Evolutionary conservation across 208 protist species (phyloP), one percentile per base, ranked within the genome.

Genomic region (Phytomonas sp.): DNA sequence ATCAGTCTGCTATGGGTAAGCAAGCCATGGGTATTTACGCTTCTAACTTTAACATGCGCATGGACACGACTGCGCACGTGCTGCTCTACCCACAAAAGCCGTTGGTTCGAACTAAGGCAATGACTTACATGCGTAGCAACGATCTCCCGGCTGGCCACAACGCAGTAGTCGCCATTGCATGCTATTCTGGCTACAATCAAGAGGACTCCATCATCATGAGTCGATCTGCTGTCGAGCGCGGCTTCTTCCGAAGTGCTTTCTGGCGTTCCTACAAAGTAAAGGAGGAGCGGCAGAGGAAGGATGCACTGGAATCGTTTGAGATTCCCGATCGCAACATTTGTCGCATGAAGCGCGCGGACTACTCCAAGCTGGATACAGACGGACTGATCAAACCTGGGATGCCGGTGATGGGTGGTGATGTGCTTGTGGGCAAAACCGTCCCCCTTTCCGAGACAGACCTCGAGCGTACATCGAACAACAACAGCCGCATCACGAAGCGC

Each of bases 1-100:
- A 99, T 79, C 99, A 99, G 91, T 99, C 98, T 75, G 98, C 99
- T 70, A 99, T 99, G 99, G 99, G 99, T 74, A 99, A 99, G 80
- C 98, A 99, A 81, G 98, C 98, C 13, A 97, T 99, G 61, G 98
- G 98, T 26, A 87, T 89, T 29, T 98, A 98, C 79, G 94, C 91
- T 4, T 98, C 88, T n/a, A 99, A 98, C 81, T 91, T 96, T 70
- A 83, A 93, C 71, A 90, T 96, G 61, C 88, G 99, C 68, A 98
- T 99, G 64, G 99, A 99, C 80, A 99, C 99, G 17, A 87, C 99
- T 5, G 79, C 98, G 20, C 99, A 99, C 73, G 77, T 99, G 23
- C 74, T 99, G 63, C 88, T 98, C 28, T 99, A 99, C 85, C 98
- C 99, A 28, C 97, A 99, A 78, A 91, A 94, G 67, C 98, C 99